phyloP scores from a whole-genome alignment of 2,329 filamentous ascomycete genomes.

The Massarina eburnea region DNA sequence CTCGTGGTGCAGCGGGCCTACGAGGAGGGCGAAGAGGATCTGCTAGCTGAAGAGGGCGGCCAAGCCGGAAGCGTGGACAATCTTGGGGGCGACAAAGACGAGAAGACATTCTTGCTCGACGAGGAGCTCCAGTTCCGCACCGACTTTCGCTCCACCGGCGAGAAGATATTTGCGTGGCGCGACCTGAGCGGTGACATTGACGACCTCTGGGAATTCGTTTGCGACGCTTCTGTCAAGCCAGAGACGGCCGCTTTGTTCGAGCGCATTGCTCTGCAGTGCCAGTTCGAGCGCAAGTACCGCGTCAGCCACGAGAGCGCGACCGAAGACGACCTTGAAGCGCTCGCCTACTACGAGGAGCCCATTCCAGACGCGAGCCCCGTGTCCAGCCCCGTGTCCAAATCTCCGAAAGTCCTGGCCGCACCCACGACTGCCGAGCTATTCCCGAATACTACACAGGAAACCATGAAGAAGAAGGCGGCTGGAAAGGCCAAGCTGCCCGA shows the following conservation, averaged over 20 bases:
- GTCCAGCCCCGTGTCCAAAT: constrained; percentile 49
- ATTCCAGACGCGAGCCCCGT: constrained; percentile 63
- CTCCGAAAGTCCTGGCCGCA: constrained; percentile 35
- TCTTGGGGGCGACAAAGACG: constrained; percentile 82
- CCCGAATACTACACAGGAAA: constrained; percentile 38
- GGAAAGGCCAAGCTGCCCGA: constrained; percentile 34
- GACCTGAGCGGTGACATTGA: constrained; percentile 91
- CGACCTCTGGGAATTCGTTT: constrained; percentile 98
- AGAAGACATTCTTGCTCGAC: constrained; percentile 96
- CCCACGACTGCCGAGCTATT: constrained; percentile 37
- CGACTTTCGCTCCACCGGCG: constrained; percentile 75
- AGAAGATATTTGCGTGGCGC: constrained; percentile 89
- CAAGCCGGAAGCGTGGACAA: constrained; percentile 77
- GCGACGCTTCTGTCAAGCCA: constrained; percentile 70
- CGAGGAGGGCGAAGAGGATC: constrained; percentile 94
- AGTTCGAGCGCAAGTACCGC: constrained; percentile 95
- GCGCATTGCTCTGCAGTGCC: constrained; percentile 82
- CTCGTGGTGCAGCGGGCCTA: constrained; percentile 94
- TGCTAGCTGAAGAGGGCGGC: constrained; percentile 84
- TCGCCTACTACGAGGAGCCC: constrained; percentile 70
- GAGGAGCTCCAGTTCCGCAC: constrained; percentile 85
- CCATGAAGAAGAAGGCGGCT: constrained; percentile 48
- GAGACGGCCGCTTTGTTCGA: constrained; percentile 79
- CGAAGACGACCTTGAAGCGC: constrained; percentile 76
- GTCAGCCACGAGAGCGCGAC: constrained; percentile 78